Evolutionary conservation across 2,329 filamentous ascomycete species (phyloP).

Genomic region (Saccharata proteae): DNA sequence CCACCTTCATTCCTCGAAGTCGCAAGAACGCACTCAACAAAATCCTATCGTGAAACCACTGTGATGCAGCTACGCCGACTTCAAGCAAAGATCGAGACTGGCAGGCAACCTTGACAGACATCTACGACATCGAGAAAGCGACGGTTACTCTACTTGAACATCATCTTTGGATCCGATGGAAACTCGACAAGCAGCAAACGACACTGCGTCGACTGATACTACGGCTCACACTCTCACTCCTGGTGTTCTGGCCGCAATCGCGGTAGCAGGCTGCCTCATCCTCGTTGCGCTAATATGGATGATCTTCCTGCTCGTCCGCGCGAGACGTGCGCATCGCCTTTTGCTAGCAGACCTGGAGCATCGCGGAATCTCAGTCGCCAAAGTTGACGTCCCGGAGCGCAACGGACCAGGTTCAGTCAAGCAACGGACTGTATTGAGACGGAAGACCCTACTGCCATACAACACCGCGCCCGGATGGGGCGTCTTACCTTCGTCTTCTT

Average conservation of each 20-base stretch:
- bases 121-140: neutral
- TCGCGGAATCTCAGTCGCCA: slow-evolving; percentile 17
- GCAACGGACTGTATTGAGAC: slow-evolving; percentile 20
- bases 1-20: too few species aligned
- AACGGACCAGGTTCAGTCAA: slow-evolving; percentile 13
- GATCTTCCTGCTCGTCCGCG: slow-evolving; percentile 17
- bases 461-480: slow-evolving; percentile 28
- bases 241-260: slow-evolving; percentile 6
- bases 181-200: neutral
- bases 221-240: too few species aligned
- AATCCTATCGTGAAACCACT: neutral
- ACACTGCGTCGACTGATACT: too few species aligned
- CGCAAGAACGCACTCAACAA: too few species aligned
- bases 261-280: slow-evolving; percentile 13
- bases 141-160: neutral
- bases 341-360: slow-evolving; percentile 21
- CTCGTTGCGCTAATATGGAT: slow-evolving; percentile 16
- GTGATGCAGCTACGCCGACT: slow-evolving; percentile 2
- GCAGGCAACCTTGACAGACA: neutral
- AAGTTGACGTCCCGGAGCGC: slow-evolving; percentile 10
- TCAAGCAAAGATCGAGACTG: neutral
- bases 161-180: neutral
- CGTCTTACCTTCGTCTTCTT: slow-evolving; percentile 26
- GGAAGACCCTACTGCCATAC: slow-evolving; percentile 22
- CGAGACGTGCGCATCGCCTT: slow-evolving; percentile 17